phyloP scores from a whole-genome alignment of 805 yeast species.

The Cyberlindnera xishuangbannaensis region DNA sequence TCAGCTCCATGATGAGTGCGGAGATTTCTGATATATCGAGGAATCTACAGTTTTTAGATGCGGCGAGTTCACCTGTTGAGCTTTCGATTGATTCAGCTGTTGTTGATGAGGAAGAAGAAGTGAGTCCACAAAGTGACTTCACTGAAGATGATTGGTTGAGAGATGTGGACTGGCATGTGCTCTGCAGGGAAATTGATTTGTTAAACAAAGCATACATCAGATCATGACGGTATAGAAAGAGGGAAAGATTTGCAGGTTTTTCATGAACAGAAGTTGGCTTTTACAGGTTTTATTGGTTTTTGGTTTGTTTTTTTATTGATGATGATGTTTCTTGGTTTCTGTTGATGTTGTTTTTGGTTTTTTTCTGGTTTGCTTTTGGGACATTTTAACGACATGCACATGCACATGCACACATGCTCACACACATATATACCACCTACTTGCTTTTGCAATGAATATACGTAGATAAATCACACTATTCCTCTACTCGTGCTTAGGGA shows the following conservation, averaged over 20 bases:
- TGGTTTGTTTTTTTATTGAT: neutral
- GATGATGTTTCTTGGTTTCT: too few relatives aligned
- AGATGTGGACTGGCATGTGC: slow-evolving; percentile 81
- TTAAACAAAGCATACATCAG: slow-evolving; percentile 47
- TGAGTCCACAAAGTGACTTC: slow-evolving; percentile 19
- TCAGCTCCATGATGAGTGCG: slow-evolving; percentile 8
- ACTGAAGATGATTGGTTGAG: slow-evolving; percentile 33
- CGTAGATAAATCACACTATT: too few relatives aligned
- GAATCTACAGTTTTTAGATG: slow-evolving; percentile 9
- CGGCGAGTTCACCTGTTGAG: slow-evolving; percentile 11
- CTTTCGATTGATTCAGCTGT: slow-evolving; percentile 6
- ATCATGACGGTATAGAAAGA: neutral
- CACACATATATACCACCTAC: too few relatives aligned
- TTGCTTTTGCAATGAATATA: too few relatives aligned
- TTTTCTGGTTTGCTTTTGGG: too few relatives aligned
- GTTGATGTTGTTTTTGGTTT: too few relatives aligned
- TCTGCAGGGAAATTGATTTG: slow-evolving; percentile 77
- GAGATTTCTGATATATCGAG: slow-evolving; percentile 10
- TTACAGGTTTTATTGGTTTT: slow-evolving; percentile 1
- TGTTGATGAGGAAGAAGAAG: slow-evolving; percentile 12
- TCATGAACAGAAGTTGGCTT: too few relatives aligned
- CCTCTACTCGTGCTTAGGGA: too few relatives aligned
- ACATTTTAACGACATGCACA: too few relatives aligned
- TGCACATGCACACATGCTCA: too few relatives aligned
- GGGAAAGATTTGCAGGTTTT: neutral